A percentile compares a stretch with the other conserved stretches of the same genome.
These are phyloP conservation scores for Rhododendron molle DNA, from an alignment of 148 eudicot genomes.

Conservation along the genomic window DNA sequence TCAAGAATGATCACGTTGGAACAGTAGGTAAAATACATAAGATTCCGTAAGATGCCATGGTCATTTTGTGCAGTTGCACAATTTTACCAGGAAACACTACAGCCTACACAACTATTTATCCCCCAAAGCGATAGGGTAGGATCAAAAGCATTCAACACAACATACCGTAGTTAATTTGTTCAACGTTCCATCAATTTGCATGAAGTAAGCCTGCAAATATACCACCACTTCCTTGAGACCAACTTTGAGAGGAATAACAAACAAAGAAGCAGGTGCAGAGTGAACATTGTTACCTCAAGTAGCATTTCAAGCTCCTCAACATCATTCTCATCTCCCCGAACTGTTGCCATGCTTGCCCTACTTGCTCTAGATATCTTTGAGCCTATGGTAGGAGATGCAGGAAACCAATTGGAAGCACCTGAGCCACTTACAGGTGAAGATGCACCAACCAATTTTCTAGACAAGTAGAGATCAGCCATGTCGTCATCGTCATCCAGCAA, in stretches of 20 bases:
- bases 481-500: slow-evolving; percentile 76
- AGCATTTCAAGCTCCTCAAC: slow-evolving; percentile 80
- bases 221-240: slow-evolving; percentile 9
- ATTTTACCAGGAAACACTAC: neutral
- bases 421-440: slow-evolving; percentile 63
- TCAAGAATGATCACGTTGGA: neutral
- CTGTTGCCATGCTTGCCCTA: slow-evolving; percentile 53
- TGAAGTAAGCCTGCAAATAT: slow-evolving; percentile 65
- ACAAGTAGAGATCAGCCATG: slow-evolving; percentile 77
- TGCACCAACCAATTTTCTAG: slow-evolving; percentile 45
- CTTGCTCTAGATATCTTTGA: slow-evolving; percentile 66
- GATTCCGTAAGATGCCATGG: neutral
- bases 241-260: slow-evolving; percentile 8
- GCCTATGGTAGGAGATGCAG: slow-evolving; percentile 51
- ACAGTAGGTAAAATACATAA: neutral
- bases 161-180: slow-evolving; percentile 69
- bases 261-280: neutral
- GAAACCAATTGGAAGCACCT: slow-evolving; percentile 36
- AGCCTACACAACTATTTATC: neutral
- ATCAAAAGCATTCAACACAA: neutral
- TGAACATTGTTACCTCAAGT: slow-evolving; percentile 46
- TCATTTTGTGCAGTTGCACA: neutral
- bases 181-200: slow-evolving; percentile 69
- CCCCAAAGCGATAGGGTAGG: neutral
- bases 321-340: slow-evolving; percentile 65